A percentile compares a stretch with the other conserved stretches of the same genome.
Conservation (phyloP, 768 basidiomycete genomes). For the Chlorophyllum brunneum region DNA sequence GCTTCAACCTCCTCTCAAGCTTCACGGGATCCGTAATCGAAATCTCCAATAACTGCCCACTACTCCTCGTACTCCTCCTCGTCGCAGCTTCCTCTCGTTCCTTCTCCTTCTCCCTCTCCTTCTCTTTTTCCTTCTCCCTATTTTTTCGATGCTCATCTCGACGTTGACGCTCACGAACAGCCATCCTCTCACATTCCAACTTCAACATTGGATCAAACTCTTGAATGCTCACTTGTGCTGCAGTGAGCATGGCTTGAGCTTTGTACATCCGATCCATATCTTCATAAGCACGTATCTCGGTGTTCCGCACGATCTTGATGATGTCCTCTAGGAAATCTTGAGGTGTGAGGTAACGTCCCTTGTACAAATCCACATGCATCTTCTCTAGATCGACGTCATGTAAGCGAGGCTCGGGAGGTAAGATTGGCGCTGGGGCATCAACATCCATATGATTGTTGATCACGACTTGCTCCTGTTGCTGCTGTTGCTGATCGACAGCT, state of each 20-base stretch:
- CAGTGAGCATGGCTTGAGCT: conserved; percentile 87
- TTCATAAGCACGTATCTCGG: conserved; percentile 47
- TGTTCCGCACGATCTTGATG: conserved; percentile 76
- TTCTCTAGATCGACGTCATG: conserved; percentile 90
- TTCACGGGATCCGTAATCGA: conserved; percentile 70
- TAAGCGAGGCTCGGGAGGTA: conserved; percentile 43
- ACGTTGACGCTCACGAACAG: conserved; percentile 66
- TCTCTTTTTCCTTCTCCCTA: conserved; percentile 39
- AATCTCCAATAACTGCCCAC: conserved; percentile 68
- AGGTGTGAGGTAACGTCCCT: conserved; percentile 81
- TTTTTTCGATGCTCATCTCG: conserved; percentile 53
- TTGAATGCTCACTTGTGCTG: conserved; percentile 79
- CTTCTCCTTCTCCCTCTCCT: conserved; percentile 31
- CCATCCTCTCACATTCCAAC: conserved; percentile 87
- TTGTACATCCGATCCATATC: conserved; percentile 76
- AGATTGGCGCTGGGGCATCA: neutral
- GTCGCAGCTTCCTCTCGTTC: conserved; percentile 32
- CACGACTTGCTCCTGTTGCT: conserved; percentile 30
- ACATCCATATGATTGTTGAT: conserved; percentile 15
- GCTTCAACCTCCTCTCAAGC: conserved; percentile 72
- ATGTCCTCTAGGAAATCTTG: conserved; percentile 85
- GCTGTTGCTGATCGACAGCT: conserved; percentile 30
- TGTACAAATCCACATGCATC: conserved; percentile 84
- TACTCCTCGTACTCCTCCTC: conserved; percentile 69
- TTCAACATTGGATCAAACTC: conserved; percentile 79